Percentiles rank a stretch among this genome's conserved stretches.
phyloP scores from a whole-genome alignment of 1,284 basidiomycete species.

The Pascua guehoae region DNA sequence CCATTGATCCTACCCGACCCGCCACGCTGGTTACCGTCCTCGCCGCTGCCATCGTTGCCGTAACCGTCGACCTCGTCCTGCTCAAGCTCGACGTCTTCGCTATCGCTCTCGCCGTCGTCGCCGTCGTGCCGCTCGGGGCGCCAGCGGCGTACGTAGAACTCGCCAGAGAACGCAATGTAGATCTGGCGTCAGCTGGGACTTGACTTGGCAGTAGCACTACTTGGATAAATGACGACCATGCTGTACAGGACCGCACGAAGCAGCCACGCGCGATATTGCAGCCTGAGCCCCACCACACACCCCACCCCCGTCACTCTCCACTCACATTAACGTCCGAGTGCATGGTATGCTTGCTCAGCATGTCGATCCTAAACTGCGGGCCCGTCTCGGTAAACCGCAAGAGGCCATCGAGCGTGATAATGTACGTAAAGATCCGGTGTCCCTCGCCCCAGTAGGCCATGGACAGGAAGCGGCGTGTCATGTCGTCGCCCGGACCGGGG shows the following conservation, averaged over 20 bases:
- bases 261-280: background rate
- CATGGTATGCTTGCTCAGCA: conserved; percentile 57
- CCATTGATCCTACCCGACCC: too few relatives aligned
- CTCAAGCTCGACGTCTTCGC: conserved; percentile 3
- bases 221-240: too few relatives aligned
- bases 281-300: too few relatives aligned
- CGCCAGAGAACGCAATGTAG: conserved; percentile 43
- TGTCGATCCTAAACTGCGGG: conserved; percentile 54
- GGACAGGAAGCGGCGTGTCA: conserved; percentile 49
- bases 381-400: conserved; percentile 57
- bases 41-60: background rate
- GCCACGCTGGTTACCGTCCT: background rate
- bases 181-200: conserved; percentile 21
- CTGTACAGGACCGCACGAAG: background rate
- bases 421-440: conserved; percentile 53
- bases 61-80: conserved; percentile 1
- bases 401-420: conserved; percentile 54
- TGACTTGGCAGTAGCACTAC: too few relatives aligned
- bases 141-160: conserved; percentile 31
- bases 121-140: conserved; percentile 16
- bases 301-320: background rate
- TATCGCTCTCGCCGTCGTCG: conserved; percentile 15
- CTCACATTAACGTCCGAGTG: conserved; percentile 53
- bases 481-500: conserved; percentile 28
- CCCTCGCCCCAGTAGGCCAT: conserved; percentile 53